Evolutionary conservation across 371 early-diverging fungal species (phyloP), one percentile per base, ranked within the genome.

Genomic region (Lichtheimia corymbifera): DNA sequence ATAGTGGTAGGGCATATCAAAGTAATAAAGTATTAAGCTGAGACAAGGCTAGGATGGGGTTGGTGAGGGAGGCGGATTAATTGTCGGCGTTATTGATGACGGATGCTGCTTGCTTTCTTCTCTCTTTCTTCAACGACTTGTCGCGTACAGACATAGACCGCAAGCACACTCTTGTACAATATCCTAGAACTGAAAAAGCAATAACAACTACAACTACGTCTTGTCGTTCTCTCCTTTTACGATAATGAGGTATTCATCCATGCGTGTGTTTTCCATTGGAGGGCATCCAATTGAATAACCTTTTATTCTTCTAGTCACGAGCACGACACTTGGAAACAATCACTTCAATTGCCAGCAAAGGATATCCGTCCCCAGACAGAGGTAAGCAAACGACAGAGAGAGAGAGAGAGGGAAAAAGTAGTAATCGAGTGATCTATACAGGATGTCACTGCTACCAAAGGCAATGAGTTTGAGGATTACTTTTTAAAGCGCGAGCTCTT

Each of bases 391-490:
- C 2, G 52, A 2, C 2, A 22, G 41, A 40, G n/a, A 22, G 18
- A 44, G 9, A 52, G 14, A 41, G 14, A 51, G 14, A 55, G 22
- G 18, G 40, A 43, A 57, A n/a, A 27, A 13, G 30, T 35, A 25
- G 15, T 27, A 50, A 54, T 30, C 28, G 22, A 20, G 17, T 35
- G 22, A 20, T 47, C 20, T 20, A 24, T 50, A 14, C 59, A 84
- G 85, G 97, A 97, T 77, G 98, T 98, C 56, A 93, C 93, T 25
- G 90, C 86, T 13, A 97, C 97, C 44, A 96, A 97, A 82, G 97
- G 96, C 57, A 97, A 97, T 76, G 96, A 94, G 64, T 99, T 98
- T 80, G 97, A 99, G 71, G 97, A 97, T 73, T 98, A 96, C 76
- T 94, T 90, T 76, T 81, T 99, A 55, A 97, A 97, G 71, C 87